These are phyloP conservation scores for Alternaria panax DNA, from an alignment of 2,329 filamentous ascomycete genomes.

Conservation along the genomic window DNA sequence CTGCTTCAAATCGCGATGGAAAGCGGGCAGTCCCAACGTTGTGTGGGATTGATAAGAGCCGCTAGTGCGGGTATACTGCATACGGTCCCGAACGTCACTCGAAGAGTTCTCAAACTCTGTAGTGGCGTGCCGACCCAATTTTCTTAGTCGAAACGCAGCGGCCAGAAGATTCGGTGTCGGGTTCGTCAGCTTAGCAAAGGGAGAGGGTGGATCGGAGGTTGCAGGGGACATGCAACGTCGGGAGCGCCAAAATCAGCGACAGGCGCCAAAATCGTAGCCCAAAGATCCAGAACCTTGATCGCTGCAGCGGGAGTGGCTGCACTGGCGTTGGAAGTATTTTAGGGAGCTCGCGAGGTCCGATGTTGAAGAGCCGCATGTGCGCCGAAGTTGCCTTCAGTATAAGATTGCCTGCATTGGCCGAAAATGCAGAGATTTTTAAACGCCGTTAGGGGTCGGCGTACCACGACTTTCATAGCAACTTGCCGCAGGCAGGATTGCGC, in stretches of 20 bases:
- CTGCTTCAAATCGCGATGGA: conserved; percentile 6
- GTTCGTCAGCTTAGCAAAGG: conserved; percentile 38
- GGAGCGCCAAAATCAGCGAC: conserved; percentile 30
- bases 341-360: conserved; percentile 24
- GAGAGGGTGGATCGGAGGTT: conserved; percentile 29
- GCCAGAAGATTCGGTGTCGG: conserved; percentile 44
- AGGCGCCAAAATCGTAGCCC: conserved; percentile 24
- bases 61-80: conserved; percentile 22
- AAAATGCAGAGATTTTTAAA: conserved; percentile 14
- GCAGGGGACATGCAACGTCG: conserved; percentile 29
- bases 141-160: conserved; percentile 30
- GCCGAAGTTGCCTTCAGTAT: conserved; percentile 16
- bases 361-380: conserved; percentile 16
- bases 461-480: conserved; percentile 12
- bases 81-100: conserved; percentile 20
- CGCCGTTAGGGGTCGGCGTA: neutral
- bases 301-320: conserved; percentile 40
- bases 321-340: conserved; percentile 27
- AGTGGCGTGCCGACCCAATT: conserved; percentile 32
- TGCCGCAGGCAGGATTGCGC: conserved; percentile 7
- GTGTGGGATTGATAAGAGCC: conserved; percentile 32
- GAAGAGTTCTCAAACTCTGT: conserved; percentile 24
- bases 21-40: conserved; percentile 2
- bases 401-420: conserved; percentile 22
- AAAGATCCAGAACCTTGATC: conserved; percentile 23